A percentile compares a stretch with the other conserved stretches of the same genome.
phyloP scores from a whole-genome alignment of 208 protist species.

The Acanthamoeba sp. region DNA sequence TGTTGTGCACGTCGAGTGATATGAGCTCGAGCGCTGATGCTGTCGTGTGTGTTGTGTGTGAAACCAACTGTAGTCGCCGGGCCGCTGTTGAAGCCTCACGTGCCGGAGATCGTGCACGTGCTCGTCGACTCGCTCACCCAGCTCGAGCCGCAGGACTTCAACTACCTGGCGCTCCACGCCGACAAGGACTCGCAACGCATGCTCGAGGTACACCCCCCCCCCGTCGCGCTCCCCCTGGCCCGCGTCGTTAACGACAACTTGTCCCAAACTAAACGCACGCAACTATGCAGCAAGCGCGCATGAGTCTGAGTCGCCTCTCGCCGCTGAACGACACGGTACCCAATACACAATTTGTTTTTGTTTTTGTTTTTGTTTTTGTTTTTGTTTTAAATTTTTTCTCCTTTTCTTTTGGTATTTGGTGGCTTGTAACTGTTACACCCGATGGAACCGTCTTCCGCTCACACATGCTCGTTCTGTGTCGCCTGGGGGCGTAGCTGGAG shows the following conservation, averaged over 20 bases:
- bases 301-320: conserved; percentile 77
- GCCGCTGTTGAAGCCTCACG: conserved; percentile 75
- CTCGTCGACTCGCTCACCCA: conserved; percentile 79
- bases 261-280: too few species aligned
- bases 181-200: conserved; percentile 79
- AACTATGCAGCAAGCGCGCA: conserved; percentile 74
- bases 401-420: neutral
- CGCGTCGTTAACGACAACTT: too few species aligned
- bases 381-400: neutral
- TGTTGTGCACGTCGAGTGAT: conserved; percentile 39
- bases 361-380: neutral
- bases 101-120: conserved; percentile 76
- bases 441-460: neutral
- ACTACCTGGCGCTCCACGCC: conserved; percentile 83
- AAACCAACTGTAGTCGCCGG: conserved; percentile 58
- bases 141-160: conserved; percentile 79
- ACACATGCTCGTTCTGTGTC: neutral
- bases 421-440: neutral
- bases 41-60: conserved; percentile 65
- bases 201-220: too few species aligned
- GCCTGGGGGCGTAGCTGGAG: conserved; percentile 59
- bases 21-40: conserved; percentile 55
- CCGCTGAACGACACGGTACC: conserved; percentile 81
- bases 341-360: neutral
- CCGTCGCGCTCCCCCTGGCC: too few species aligned